phyloP scores from a whole-genome alignment of 2,329 filamentous ascomycete genomes.

The Pochonia chlamydosporia region DNA sequence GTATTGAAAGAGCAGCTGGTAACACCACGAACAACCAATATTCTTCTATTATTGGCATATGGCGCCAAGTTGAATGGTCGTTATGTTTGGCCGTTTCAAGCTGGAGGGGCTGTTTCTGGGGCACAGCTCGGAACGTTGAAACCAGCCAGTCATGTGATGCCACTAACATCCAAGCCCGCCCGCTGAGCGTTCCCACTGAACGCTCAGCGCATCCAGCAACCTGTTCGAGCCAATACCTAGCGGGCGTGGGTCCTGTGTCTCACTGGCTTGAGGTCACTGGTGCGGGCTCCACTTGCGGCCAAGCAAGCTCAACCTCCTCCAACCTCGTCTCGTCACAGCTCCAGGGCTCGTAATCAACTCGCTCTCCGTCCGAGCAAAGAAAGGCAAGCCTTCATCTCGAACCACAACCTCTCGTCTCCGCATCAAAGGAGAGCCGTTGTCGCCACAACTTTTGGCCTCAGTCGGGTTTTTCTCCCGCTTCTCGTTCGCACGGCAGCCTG shows the following conservation, averaged over 20 bases:
- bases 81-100: not conserved
- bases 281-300: conserved; percentile 28
- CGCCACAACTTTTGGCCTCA: not conserved
- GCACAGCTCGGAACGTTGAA: too few relatives aligned
- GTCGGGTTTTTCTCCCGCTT: not conserved
- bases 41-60: too few relatives aligned
- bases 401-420: not conserved
- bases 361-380: conserved; percentile 2
- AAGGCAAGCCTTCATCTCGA: too few relatives aligned
- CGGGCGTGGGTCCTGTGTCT: conserved; percentile 16
- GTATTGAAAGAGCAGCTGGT: too few relatives aligned
- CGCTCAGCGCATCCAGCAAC: not conserved
- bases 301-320: conserved; percentile 33
- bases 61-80: too few relatives aligned
- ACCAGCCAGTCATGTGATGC: conserved; percentile 33
- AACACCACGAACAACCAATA: too few relatives aligned
- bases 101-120: not conserved
- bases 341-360: conserved; percentile 11
- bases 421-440: not conserved
- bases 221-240: not conserved
- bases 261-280: conserved; percentile 12
- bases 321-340: conserved; percentile 24
- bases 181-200: too few relatives aligned
- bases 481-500: not conserved
- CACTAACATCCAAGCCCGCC: conserved; percentile 19